These are phyloP conservation scores for Elongisporangium prolatum DNA, from an alignment of 352 stramenopile genomes.

Conservation along the genomic window DNA sequence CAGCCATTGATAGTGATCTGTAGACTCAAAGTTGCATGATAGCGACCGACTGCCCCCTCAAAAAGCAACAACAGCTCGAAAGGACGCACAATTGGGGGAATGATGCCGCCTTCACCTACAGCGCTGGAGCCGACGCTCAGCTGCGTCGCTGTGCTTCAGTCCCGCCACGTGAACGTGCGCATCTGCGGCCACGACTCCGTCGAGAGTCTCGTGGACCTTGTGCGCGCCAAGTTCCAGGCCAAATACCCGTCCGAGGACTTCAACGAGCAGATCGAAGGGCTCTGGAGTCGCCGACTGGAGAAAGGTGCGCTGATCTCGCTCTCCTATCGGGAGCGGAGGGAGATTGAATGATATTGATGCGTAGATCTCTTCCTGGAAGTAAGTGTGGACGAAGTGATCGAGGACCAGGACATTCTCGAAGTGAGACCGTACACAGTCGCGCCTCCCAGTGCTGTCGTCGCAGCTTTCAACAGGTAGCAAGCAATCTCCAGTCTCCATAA, in stretches of 20 bases:
- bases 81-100: slow-evolving; percentile 1
- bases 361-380: not conserved
- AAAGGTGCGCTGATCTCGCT: not conserved
- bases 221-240: not conserved
- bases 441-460: no score
- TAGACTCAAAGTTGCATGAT: no score
- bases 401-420: slow-evolving; percentile 1
- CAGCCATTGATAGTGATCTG: no score
- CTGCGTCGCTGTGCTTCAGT: not conserved
- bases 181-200: not conserved
- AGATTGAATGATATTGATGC: no score
- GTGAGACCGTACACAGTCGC: slow-evolving; percentile 1
- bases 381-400: not conserved
- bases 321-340: no score
- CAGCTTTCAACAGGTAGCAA: no score
- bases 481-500: no score
- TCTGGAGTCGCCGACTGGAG: not conserved
- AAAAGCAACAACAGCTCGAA: no score
- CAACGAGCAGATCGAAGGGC: not conserved
- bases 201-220: not conserved
- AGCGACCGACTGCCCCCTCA: no score
- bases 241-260: slow-evolving; percentile 3
- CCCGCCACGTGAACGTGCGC: not conserved
- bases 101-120: no score
- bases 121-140: no score